Percentiles rank a stretch among this genome's conserved stretches.
Evolutionary conservation across 2,329 filamentous ascomycete species (phyloP).

Genomic region (Pyrenochaeta sp.): DNA sequence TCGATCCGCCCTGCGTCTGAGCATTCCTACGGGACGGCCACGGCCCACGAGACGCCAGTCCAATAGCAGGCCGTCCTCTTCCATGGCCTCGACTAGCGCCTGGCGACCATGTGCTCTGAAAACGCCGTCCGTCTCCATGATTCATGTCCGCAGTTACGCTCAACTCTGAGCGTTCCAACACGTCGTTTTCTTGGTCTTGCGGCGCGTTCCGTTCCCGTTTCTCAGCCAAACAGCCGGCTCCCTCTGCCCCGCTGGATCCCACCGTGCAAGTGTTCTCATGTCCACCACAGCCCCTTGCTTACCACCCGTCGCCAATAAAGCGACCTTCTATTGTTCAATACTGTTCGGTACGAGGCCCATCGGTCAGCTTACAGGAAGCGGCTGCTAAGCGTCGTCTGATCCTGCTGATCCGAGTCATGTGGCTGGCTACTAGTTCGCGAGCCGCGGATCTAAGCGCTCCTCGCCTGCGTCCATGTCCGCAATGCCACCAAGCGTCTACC

Average conservation of each 20-base stretch:
- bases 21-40: conserved; percentile 39
- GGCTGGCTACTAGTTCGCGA: conserved; percentile 18
- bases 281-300: neutral
- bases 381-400: conserved; percentile 22
- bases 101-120: too few species aligned
- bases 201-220: conserved; percentile 38
- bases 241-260: conserved; percentile 7
- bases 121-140: neutral
- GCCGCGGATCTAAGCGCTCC: conserved; percentile 30
- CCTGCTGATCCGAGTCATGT: conserved; percentile 25
- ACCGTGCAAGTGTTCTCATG: neutral
- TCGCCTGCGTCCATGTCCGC: conserved; percentile 15
- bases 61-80: neutral
- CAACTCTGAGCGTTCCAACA: conserved; percentile 19
- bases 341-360: neutral
- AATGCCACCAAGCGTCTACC: neutral
- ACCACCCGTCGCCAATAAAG: neutral
- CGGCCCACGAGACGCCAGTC: neutral
- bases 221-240: conserved; percentile 28
- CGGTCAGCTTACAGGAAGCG: conserved; percentile 15
- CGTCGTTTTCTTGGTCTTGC: conserved; percentile 25
- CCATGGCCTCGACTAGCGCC: conserved; percentile 8
- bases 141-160: neutral
- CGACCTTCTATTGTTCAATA: neutral
- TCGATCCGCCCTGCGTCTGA: conserved; percentile 26